Evolutionary conservation across 2,329 filamentous ascomycete genomes (phyloP).

Genomic region (Orbilia brochopaga): DNA sequence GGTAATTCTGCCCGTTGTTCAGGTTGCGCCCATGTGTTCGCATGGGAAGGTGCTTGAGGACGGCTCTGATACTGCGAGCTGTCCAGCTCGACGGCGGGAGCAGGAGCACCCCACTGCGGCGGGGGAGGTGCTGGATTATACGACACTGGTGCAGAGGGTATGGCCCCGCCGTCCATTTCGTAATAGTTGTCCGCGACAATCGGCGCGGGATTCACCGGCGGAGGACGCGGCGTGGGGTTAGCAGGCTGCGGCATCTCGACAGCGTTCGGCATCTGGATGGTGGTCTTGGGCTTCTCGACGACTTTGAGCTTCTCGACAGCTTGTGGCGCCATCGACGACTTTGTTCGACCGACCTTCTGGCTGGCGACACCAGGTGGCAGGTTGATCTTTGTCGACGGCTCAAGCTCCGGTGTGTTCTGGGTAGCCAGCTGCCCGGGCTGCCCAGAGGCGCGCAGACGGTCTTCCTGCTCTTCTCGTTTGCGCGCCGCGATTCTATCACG

Average conservation of each 20-base stretch:
- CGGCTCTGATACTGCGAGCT: conserved; percentile 13
- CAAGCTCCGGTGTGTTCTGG: neutral
- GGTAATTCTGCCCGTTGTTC: neutral
- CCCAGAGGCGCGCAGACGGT: conserved; percentile 1
- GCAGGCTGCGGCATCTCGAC: neutral
- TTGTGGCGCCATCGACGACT: conserved; percentile 21
- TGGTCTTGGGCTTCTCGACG: neutral
- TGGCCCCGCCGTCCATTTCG: conserved; percentile 31
- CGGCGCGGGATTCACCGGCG: neutral
- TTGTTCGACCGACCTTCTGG: conserved; percentile 11
- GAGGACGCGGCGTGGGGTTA: neutral
- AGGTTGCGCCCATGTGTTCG: conserved; percentile 19
- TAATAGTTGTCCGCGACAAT: neutral
- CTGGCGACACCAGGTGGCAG: conserved; percentile 28
- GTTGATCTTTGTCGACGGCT: conserved; percentile 30
- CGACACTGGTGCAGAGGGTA: conserved; percentile 14
- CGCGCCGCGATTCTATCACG: conserved; percentile 31
- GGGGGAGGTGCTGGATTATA: conserved; percentile 13
- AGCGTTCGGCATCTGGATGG: neutral
- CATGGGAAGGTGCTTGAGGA: conserved; percentile 7
- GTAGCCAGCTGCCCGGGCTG: neutral
- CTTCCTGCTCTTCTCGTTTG: conserved; percentile 25
- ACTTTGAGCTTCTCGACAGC: too few species aligned
- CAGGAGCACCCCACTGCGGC: neutral
- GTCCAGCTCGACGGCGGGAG: conserved; percentile 25